A percentile compares a stretch with the other conserved stretches of the same genome.
Conservation (phyloP, 495 filamentous ascomycete genomes). For the Neurospora intermedia region DNA sequence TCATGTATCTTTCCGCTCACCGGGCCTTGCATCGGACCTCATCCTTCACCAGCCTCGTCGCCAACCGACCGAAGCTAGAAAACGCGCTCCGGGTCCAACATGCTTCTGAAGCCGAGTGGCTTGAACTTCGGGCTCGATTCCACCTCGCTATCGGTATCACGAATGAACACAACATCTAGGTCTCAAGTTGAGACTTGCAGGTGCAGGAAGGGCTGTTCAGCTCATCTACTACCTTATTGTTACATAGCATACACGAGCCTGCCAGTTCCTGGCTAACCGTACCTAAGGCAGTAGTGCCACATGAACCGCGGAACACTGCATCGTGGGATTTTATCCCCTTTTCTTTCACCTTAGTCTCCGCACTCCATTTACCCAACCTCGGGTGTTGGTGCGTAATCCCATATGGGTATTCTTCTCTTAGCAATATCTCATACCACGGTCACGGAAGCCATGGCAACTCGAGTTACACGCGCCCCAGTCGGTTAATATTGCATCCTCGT, state of each 20-base stretch:
- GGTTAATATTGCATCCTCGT: slow-evolving; percentile 2
- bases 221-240: neutral
- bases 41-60: neutral
- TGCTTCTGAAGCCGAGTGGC: neutral
- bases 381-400: slow-evolving; percentile 15
- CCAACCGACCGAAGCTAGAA: neutral
- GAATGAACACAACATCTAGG: neutral
- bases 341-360: slow-evolving; percentile 12
- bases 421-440: slow-evolving; percentile 3
- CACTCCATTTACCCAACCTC: slow-evolving; percentile 12
- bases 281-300: neutral
- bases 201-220: neutral
- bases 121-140: neutral
- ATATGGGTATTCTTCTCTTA: slow-evolving; percentile 5
- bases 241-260: neutral
- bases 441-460: neutral
- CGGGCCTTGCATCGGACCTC: neutral
- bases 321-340: slow-evolving; percentile 17
- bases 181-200: neutral
- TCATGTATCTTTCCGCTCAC: neutral
- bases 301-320: slow-evolving; percentile 4
- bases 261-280: neutral
- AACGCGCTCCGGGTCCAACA: neutral
- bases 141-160: neutral
- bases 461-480: neutral